Evolutionary conservation across 192 early-diverging fungal genomes (phyloP).

Genomic region (Spizellomyces punctatus): DNA sequence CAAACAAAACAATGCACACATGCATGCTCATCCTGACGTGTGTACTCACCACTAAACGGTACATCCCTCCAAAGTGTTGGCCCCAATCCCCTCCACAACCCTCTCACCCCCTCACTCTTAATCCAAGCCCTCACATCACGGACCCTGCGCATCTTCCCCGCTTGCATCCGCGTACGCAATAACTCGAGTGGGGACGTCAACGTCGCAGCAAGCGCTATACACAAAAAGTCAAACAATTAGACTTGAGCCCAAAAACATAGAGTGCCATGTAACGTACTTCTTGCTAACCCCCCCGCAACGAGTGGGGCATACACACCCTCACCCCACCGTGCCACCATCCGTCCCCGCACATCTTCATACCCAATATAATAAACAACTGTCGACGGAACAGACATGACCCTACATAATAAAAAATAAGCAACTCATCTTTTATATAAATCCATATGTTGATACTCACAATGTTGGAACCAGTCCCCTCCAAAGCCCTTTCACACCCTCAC

Average conservation of each 20-base stretch:
- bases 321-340: slow-evolving; percentile 26
- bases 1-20: neutral
- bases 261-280: slow-evolving; percentile 56
- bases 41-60: slow-evolving; percentile 63
- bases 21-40: neutral
- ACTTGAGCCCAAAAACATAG: neutral
- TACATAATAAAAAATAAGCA: too few species aligned
- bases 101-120: slow-evolving; percentile 53
- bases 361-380: slow-evolving; percentile 95
- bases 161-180: slow-evolving; percentile 90
- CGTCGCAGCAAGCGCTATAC: slow-evolving; percentile 68
- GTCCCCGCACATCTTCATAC: slow-evolving; percentile 83
- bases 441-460: slow-evolving; percentile 30
- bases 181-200: slow-evolving; percentile 89
- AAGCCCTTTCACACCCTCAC: slow-evolving; percentile 76
- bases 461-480: slow-evolving; percentile 90
- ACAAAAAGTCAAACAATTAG: neutral
- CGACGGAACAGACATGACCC: slow-evolving; percentile 81
- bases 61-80: slow-evolving; percentile 95
- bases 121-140: slow-evolving; percentile 61
- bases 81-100: slow-evolving; percentile 84
- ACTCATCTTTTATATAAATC: too few species aligned
- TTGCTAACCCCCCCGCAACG: slow-evolving; percentile 74
- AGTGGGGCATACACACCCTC: slow-evolving; percentile 61
- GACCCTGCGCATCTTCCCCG: slow-evolving; percentile 39